Percentiles rank a stretch among this genome's conserved stretches.
phyloP scores from a whole-genome alignment of 1,284 basidiomycete genomes.

The Cryptococcus amylolentus region DNA sequence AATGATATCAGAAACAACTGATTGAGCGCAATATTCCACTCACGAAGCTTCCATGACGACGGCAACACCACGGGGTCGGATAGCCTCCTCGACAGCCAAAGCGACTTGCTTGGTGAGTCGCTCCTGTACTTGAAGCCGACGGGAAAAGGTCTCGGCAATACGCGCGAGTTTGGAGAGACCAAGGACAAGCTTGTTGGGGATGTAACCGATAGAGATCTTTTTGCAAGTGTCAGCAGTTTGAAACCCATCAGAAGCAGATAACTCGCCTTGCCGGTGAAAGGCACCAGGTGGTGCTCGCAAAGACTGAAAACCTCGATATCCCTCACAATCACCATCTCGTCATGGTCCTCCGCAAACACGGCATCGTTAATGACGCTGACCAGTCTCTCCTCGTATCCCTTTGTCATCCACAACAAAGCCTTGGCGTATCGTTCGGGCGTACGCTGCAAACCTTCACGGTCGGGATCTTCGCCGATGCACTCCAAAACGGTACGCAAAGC shows the following conservation, averaged over 20 bases:
- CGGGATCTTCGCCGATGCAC: constrained; percentile 97
- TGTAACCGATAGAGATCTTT: constrained; percentile 75
- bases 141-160: constrained; percentile 95
- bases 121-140: constrained; percentile 95
- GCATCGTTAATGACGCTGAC: constrained; percentile 97
- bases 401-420: constrained; percentile 98
- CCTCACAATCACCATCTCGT: constrained; percentile 98
- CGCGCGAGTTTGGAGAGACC: constrained; percentile 96
- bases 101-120: constrained; percentile 97
- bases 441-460: constrained; percentile 81
- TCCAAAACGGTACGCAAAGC: constrained; percentile 92
- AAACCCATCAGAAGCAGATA: neutral
- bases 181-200: constrained; percentile 91
- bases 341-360: constrained; percentile 97
- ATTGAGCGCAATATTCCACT: constrained; percentile 44
- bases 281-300: constrained; percentile 98
- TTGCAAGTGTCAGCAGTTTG: constrained; percentile 22
- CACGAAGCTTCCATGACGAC: constrained; percentile 98
- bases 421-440: constrained; percentile 97
- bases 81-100: constrained; percentile 93
- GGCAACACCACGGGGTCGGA: constrained; percentile 94
- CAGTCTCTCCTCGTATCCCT: constrained; percentile 93
- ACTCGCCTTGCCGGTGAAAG: constrained; percentile 92
- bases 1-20: constrained; percentile 5
- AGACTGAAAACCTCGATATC: constrained; percentile 97